Base-by-base conservation (phyloP, 345 rosid species). In the Crucihimalaya himalaica region DNA sequence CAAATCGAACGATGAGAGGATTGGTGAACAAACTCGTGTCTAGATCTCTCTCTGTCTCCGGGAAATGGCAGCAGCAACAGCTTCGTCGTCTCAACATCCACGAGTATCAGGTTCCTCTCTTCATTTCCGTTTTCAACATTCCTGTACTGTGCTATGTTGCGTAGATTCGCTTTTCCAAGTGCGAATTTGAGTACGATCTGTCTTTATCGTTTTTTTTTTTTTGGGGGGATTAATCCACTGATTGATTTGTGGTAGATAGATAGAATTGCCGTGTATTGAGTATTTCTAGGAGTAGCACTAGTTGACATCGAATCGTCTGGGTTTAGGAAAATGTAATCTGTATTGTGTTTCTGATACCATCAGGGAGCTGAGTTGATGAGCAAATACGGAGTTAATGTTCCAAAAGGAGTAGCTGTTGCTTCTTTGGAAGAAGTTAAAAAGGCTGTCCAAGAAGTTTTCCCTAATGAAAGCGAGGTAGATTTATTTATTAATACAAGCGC, bases 61-160 rank as follows among this genome's bases (percentile, higher is more conserved):
- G 93, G 0, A 86, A 82, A 83, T 86, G 91, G 87, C 98, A 96
- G 69, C 91, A 88, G 53, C 98, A 92, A 72, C 99, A 96, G 79
- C 92, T 92, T 80, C 98, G 99, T 63, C 97, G 91, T 73, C 97
- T 96, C 80, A 96, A 96, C 81, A 82, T 96, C 86, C 98, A 92
- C 79, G 98, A 96, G 75, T 90, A 87, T 78, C 98, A 92, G 99
- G 99, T 95, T 19, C 6, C 8, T 19, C 43, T 68, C 62, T 37
- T 52, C 60, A 47, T 31, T 66, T 56, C 67, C 8, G 25, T 70
- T 37, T 27, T 6, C 5, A 52, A 8, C 34, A 6, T 48, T 59
- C 69, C 69, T 50, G 2, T 35, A 35, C 4, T 35, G 12, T 35
- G 11, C 4, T 10, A 7, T 23, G 48, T 16, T 27, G 25, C 51